Evolutionary conservation across 768 basidiomycete genomes (phyloP).

Genomic region (Suillus sp.): DNA sequence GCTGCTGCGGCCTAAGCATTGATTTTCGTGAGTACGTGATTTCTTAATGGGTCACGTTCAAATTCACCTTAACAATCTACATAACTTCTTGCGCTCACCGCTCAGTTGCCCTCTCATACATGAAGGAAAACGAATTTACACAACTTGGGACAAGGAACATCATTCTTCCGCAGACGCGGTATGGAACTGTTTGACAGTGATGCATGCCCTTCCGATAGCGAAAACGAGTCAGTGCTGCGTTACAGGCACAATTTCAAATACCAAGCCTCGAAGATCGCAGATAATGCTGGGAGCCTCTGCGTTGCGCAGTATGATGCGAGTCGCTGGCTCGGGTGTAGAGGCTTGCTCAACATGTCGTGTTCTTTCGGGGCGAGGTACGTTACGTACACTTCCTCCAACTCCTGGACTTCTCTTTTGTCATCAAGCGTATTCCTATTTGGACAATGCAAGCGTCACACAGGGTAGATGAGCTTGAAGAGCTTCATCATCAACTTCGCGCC

Average conservation of each 20-base stretch:
- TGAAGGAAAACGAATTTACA: not conserved
- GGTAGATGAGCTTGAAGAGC: not conserved
- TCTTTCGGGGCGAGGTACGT: not conserved
- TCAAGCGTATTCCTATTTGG: not conserved
- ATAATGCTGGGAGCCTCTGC: not conserved
- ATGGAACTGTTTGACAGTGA: not conserved
- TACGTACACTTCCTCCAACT: not conserved
- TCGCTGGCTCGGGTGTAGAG: not conserved
- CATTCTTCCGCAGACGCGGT: not conserved
- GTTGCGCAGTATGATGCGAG: not conserved
- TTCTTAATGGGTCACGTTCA: not conserved
- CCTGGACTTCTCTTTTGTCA: not conserved
- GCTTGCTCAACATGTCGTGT: not conserved
- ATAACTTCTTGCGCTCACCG: not conserved
- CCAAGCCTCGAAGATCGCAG: not conserved
- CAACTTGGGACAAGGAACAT: not conserved
- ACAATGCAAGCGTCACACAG: not conserved
- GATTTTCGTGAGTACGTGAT: not conserved
- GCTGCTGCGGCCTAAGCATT: not conserved
- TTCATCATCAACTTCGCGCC: not conserved
- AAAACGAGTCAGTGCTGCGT: not conserved
- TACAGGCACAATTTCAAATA: not conserved
- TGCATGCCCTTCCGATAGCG: not conserved
- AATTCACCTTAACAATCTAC: not conserved
- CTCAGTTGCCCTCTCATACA: not conserved